These are phyloP conservation scores for Leccinum subrobustum DNA, from an alignment of 1,284 basidiomycete genomes.

Conservation along the genomic window DNA sequence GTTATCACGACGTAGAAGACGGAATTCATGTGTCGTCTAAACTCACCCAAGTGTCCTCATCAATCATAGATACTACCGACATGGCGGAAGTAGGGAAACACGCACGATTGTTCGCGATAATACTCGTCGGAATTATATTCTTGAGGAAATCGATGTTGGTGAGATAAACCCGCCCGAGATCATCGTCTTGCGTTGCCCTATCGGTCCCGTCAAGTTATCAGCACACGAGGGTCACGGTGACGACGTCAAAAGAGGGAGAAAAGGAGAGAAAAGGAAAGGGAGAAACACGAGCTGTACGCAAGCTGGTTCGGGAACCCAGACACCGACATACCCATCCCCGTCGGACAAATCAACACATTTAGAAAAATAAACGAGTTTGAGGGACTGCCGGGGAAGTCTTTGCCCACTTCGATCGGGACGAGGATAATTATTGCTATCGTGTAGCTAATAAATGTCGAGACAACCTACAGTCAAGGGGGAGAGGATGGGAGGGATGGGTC, in stretches of 20 bases:
- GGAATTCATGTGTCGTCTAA: too few relatives aligned
- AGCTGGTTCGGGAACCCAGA: constrained; percentile 76
- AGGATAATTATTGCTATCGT: constrained; percentile 93
- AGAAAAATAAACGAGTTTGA: constrained; percentile 86
- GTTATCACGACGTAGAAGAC: background rate
- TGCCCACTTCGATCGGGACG: constrained; percentile 94
- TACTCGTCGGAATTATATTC: constrained; percentile 89
- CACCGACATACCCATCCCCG: constrained; percentile 28
- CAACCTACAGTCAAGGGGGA: constrained; percentile 44
- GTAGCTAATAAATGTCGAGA: constrained; percentile 92
- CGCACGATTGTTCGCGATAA: constrained; percentile 79
- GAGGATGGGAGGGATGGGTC: background rate
- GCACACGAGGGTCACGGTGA: too few relatives aligned
- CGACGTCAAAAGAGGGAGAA: too few relatives aligned
- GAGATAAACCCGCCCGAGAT: constrained; percentile 87
- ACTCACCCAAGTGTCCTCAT: constrained; percentile 23
- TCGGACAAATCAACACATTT: constrained; percentile 89
- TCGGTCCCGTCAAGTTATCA: background rate
- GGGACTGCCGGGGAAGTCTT: constrained; percentile 61
- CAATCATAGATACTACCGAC: constrained; percentile 22
- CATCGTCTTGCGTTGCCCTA: constrained; percentile 93
- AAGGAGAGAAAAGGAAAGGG: too few relatives aligned
- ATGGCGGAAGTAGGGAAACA: constrained; percentile 6
- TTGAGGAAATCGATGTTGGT: constrained; percentile 65
- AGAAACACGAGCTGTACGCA: constrained; percentile 57